Conservation (phyloP, 2,329 filamentous ascomycete genomes). For the Scortechinia acanthostroma region DNA sequence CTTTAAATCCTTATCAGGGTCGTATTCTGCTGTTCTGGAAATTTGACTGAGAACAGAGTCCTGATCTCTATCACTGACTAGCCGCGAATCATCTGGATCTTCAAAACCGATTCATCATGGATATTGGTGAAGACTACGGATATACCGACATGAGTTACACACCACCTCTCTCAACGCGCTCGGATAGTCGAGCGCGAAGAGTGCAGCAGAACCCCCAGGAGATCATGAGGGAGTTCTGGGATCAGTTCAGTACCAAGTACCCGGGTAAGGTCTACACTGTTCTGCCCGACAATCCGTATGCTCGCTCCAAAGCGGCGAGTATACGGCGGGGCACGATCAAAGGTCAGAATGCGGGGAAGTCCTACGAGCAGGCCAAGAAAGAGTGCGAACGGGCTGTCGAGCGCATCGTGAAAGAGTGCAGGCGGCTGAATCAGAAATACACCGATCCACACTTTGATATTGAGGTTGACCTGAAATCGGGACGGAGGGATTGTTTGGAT, state of each 20-base stretch:
- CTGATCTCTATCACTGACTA: too few species aligned
- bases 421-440: constrained; percentile 34
- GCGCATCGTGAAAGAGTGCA: constrained; percentile 29
- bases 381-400: constrained; percentile 29
- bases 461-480: constrained; percentile 19
- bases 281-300: constrained; percentile 30
- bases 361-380: constrained; percentile 29
- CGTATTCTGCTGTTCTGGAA: too few species aligned
- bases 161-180: background rate
- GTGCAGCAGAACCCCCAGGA: constrained; percentile 29
- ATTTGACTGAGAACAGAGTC: too few species aligned
- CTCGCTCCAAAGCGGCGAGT: constrained; percentile 15
- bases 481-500: background rate
- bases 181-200: too few species aligned
- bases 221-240: constrained; percentile 30
- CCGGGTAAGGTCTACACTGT: constrained; percentile 34
- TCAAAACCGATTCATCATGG: too few species aligned
- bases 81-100: too few species aligned
- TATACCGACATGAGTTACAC: too few species aligned
- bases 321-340: constrained; percentile 15
- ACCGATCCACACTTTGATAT: constrained; percentile 35
- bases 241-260: constrained; percentile 26
- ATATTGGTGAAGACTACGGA: too few species aligned
- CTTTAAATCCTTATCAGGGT: too few species aligned
- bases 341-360: constrained; percentile 26